phyloP scores from a whole-genome alignment of 345 rosid species.

The Citrus cavaleriei region DNA sequence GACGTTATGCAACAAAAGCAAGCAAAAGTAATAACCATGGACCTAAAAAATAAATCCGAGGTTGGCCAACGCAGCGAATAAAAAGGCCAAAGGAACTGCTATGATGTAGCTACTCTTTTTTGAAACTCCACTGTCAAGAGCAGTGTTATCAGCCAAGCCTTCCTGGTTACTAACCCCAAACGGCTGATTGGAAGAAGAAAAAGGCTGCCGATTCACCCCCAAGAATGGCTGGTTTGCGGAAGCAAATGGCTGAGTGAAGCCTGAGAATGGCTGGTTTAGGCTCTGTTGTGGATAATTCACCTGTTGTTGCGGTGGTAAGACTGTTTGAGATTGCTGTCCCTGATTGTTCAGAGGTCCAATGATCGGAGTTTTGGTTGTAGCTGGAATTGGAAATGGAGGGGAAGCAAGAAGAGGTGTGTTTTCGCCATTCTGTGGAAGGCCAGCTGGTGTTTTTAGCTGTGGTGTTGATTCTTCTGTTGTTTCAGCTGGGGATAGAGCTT shows the following conservation, averaged over 20 bases:
- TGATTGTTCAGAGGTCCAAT: conserved; percentile 9
- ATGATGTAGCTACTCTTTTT: conserved; percentile 7
- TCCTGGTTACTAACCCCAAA: conserved; percentile 27
- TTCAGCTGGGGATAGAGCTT: background rate
- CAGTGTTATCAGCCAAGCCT: conserved; percentile 10
- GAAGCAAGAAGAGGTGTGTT: conserved; percentile 6
- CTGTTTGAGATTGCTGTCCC: conserved; percentile 20
- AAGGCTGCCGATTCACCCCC: conserved; percentile 33
- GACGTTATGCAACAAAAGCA: background rate
- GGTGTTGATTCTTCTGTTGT: background rate
- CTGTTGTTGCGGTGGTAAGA: conserved; percentile 31
- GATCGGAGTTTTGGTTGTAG: background rate
- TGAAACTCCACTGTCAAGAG: conserved; percentile 36
- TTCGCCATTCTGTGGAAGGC: background rate
- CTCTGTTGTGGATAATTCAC: conserved; percentile 22
- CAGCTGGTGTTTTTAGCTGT: background rate
- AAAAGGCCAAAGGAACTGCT: conserved; percentile 11
- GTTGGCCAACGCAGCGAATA: background rate
- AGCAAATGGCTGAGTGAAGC: conserved; percentile 35
- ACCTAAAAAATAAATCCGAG: conserved; percentile 9
- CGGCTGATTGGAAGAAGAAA: conserved; percentile 33
- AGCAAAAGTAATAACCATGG: background rate
- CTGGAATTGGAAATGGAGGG: conserved; percentile 10
- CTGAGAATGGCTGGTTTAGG: conserved; percentile 35
- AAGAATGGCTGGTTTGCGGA: conserved; percentile 39